Evolutionary conservation across 2,329 filamentous ascomycete genomes (phyloP).

Genomic region (Neurospora crassa): DNA sequence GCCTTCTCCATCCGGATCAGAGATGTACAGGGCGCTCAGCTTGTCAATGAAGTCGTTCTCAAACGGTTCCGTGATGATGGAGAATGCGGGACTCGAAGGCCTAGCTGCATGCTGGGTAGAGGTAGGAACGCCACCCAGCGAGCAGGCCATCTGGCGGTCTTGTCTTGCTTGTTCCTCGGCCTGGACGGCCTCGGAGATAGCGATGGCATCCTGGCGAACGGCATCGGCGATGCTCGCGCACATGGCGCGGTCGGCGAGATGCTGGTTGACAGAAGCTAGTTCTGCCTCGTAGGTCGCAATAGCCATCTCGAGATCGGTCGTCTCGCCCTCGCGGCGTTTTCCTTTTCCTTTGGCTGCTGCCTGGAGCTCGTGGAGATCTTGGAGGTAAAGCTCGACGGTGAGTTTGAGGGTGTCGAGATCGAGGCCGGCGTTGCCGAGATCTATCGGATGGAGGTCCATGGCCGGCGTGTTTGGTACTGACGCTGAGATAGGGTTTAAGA

Average conservation of each 20-base stretch:
- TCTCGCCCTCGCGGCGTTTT: slow-evolving; percentile 11
- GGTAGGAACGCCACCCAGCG: neutral
- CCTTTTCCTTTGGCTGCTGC: slow-evolving; percentile 9
- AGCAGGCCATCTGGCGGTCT: slow-evolving; percentile 12
- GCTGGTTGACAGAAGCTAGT: neutral
- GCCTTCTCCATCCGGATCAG: neutral
- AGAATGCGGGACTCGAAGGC: neutral
- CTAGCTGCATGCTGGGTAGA: neutral
- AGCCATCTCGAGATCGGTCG: slow-evolving; percentile 7
- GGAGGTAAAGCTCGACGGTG: slow-evolving; percentile 12
- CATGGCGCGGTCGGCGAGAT: slow-evolving; percentile 8
- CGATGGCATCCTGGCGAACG: slow-evolving; percentile 7
- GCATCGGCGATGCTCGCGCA: slow-evolving; percentile 15
- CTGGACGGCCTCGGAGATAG: neutral
- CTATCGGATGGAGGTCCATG: neutral
- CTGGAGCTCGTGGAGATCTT: slow-evolving; percentile 10
- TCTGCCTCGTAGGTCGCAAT: slow-evolving; percentile 11
- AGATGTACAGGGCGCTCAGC: slow-evolving; percentile 3
- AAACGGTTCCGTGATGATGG: neutral
- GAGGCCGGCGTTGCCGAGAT: neutral
- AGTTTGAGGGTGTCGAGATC: slow-evolving; percentile 8
- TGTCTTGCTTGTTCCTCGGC: slow-evolving; percentile 9
- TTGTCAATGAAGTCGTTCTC: neutral
- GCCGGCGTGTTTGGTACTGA: neutral
- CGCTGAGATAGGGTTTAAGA: neutral